Evolutionary conservation across 2,329 filamentous ascomycete species (phyloP), one percentile per base, ranked within the genome.

Genomic region (Fusarium vanettenii): DNA sequence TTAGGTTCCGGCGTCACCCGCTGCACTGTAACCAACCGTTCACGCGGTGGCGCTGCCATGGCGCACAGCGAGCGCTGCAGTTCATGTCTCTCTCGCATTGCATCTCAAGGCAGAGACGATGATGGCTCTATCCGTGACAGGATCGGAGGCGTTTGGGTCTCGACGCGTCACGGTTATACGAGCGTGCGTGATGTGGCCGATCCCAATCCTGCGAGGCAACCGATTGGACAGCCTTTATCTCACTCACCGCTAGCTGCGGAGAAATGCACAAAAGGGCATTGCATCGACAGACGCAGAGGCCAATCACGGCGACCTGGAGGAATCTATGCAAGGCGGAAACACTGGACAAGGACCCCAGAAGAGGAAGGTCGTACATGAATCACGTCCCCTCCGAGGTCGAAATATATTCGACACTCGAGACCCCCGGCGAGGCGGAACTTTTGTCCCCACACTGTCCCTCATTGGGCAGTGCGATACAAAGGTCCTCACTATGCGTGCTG

Each of bases 361-460:
- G n/a, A 59, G 55, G 55, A 59, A 59, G 55, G 55, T 59, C 52
- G 29, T 5, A 35, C 52, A 56, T 56, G 22, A 25, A 35, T 59
- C 33, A 18, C 22, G 7, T 39, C 33, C 16, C 22, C 13, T 39
- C 33, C 16, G n/a, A 27, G 35, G 20, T 59, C 20, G 35, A 39
- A 33, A 29, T 48, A 31, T 60, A 65, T 60, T 22, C 59, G 66
- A 60, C 27, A 71, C 45, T 66, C 56, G 52, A 65, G n/a, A 31
- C 20, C 25, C 27, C 45, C 10, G 29, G 29, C n/a, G 35, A 64
- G 63, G 50, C 20, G 69, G 69, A 56, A 72, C 70, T 72, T 72
- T 72, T 72, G 69, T 65, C 66, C 41, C 70, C 69, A 59, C 70
- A 63, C 61, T 66, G 60, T 60, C 43, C 70, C 65, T 52, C 52